Evolutionary conservation across 2,329 filamentous ascomycete genomes (phyloP), one percentile per base, ranked within the genome.

Genomic region (Shiraia bambusicola): DNA sequence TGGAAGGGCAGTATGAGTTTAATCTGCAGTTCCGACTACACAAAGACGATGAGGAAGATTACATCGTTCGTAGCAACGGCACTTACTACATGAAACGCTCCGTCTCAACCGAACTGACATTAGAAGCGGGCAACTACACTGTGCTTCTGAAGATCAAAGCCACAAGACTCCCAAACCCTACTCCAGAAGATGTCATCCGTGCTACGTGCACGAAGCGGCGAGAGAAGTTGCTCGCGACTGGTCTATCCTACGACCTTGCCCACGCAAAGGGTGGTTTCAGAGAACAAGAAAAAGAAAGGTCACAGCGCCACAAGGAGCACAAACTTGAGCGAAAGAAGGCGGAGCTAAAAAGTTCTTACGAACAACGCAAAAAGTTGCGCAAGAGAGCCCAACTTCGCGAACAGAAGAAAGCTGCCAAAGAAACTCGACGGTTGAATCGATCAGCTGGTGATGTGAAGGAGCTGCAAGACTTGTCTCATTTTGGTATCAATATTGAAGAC

Each of bases 111-210:
- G 88, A 93, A 63, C 75, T 93, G 7, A 76, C 84, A 26, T 79
- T 94, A 17, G 82, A 87, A 14, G 78, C 84, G 0, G 88, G 88
- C 9, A 81, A 79, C 30, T 94, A 94, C 67, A 81, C 80, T 6
- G 81, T 94, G 4, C 75, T 88, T 15, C 78, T 92, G 65, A 89
- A 87, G 61, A 78, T 93, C 43, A 82, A 83, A 6, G 86, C 86
- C 2, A 77, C 76, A 13, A 79, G 84, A n/a, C 58, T 69, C 8
- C 58, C 66, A 4, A 69, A 76, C 7, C 67, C 72, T 1, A 74
- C 78, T 0, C 78, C 86, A 12, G 84, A 89, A 49, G 78, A 88
- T 27, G 81, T 86, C 1, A 80, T 92, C 16, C 78, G 81, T 35
- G 73, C 76, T 6, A 80, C 82, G 41, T 86, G 83, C 41, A 79